phyloP scores from a whole-genome alignment of 345 rosid species.

The Dipteronia dyeriana region DNA sequence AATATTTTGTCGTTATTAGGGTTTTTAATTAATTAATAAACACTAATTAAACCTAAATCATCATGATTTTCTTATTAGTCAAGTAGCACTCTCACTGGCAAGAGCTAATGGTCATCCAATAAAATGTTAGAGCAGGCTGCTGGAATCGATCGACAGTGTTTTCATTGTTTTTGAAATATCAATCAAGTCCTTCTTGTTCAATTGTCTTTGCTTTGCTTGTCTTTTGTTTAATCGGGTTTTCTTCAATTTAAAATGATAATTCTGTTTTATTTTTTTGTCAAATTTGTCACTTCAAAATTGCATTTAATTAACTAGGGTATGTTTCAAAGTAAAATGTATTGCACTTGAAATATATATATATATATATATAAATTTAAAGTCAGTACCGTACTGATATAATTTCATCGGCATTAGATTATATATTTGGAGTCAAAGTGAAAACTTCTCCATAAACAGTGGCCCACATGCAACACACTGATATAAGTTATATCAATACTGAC shows the following conservation, averaged over 20 bases:
- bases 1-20: slow-evolving; percentile 16
- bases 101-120: not conserved
- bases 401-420: no score
- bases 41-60: not conserved
- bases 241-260: no score
- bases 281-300: no score
- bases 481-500: no score
- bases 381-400: no score
- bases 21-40: not conserved
- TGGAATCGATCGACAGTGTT: not conserved
- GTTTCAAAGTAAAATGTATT: not conserved
- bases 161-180: no score
- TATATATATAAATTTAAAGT: no score
- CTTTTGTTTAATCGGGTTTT: not conserved
- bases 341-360: no score
- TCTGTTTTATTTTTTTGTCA: not conserved
- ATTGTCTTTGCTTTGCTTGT: slow-evolving; percentile 1
- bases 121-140: not conserved
- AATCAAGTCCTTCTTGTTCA: not conserved
- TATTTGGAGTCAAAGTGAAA: no score
- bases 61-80: not conserved
- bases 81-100: slow-evolving; percentile 6
- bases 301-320: no score
- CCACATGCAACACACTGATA: no score
- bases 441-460: no score